A percentile compares a stretch with the other conserved stretches of the same genome.
phyloP scores from a whole-genome alignment of 1,284 basidiomycete genomes.

The Jaminaea rosea region DNA sequence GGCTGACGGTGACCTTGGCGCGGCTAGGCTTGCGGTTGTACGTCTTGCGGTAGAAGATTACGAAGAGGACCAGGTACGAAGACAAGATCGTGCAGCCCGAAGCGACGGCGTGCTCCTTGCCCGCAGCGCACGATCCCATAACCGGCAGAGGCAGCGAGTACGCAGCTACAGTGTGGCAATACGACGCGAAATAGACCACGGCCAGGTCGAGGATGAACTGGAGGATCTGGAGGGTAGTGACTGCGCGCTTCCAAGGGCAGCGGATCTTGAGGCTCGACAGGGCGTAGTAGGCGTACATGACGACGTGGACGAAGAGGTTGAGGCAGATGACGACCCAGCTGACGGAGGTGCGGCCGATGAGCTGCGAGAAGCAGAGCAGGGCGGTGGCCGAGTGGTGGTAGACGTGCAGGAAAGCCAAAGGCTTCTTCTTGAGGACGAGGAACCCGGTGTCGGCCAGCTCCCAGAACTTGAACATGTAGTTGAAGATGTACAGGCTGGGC shows the following conservation, averaged over 20 bases:
- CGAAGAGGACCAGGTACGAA: conserved; percentile 56
- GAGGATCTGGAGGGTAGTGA: conserved; percentile 86
- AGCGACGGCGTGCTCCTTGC: conserved; percentile 74
- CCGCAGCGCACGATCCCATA: conserved; percentile 74
- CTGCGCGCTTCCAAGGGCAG: conserved; percentile 76
- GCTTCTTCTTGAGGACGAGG: conserved; percentile 13
- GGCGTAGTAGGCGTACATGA: conserved; percentile 59
- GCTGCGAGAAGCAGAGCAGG: conserved; percentile 11
- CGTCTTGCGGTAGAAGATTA: conserved; percentile 47
- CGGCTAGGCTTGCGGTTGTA: conserved; percentile 30
- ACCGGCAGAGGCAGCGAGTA: conserved; percentile 55
- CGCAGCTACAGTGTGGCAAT: conserved; percentile 50
- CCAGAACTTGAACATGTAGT: conserved; percentile 12
- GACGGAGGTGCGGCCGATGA: conserved; percentile 9
- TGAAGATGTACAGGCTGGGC: conserved; percentile 12
- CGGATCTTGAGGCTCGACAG: conserved; percentile 34
- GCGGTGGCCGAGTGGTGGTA: conserved; percentile 17
- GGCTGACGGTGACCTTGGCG: neutral
- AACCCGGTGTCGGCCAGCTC: conserved; percentile 11
- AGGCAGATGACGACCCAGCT: conserved; percentile 49
- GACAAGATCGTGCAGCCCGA: conserved; percentile 82
- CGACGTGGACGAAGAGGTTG: conserved; percentile 88
- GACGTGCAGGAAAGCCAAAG: conserved; percentile 13
- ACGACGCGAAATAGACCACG: conserved; percentile 26
- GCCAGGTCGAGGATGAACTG: conserved; percentile 16